Conservation (phyloP, 2,329 filamentous ascomycete genomes). For the Monilinia fructicola region DNA sequence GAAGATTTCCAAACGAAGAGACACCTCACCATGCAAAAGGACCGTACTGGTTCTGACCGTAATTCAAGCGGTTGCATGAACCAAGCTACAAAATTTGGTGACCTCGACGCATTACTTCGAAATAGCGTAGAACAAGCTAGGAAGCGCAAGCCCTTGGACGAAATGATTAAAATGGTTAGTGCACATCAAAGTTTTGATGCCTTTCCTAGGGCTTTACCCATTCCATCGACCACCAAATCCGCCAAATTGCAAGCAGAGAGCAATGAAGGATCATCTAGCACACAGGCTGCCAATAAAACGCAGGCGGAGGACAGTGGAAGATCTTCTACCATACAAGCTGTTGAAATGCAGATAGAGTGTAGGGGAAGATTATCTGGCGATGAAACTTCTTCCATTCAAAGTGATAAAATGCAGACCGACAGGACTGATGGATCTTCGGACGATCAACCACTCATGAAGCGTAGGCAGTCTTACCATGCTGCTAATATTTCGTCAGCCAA, state of each 20-base stretch:
- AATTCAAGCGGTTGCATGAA: not conserved
- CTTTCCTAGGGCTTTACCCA: not conserved
- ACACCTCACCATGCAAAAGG: not conserved
- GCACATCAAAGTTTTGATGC: not conserved
- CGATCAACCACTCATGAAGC: not conserved
- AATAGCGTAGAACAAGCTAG: not conserved
- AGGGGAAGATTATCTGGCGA: not conserved
- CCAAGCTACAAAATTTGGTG: conserved; percentile 16
- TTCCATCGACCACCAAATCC: not conserved
- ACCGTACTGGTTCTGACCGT: conserved; percentile 5
- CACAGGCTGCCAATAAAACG: not conserved
- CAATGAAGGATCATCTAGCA: not conserved
- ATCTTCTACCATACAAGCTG: not conserved
- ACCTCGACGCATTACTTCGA: not conserved
- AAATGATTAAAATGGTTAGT: not conserved
- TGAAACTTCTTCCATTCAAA: not conserved
- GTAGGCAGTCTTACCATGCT: not conserved
- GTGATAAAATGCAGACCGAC: not conserved
- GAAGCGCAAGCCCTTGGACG: not conserved
- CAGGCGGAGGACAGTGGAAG: not conserved
- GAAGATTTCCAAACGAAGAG: not conserved
- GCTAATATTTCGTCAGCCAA: not conserved
- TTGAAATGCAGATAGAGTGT: no score
- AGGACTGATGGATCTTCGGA: not conserved
- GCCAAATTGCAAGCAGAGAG: not conserved